These are phyloP conservation scores for Chrysopogon serrulatus DNA, from an alignment of 176 grass and related monocot species.

Conservation along the genomic window DNA sequence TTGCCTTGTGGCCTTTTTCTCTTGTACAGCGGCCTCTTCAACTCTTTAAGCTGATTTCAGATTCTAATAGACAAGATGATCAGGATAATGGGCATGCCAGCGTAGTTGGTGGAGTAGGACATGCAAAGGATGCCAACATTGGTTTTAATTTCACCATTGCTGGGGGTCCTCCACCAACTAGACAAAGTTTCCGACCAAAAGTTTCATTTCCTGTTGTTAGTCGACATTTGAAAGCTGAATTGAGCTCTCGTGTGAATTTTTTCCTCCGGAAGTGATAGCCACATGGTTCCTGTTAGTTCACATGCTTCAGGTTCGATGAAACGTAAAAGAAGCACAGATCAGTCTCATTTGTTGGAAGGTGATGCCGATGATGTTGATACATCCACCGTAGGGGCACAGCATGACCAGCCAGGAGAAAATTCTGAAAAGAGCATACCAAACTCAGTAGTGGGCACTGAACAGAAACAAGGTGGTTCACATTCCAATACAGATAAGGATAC, in stretches of 20 bases:
- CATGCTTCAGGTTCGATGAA: constrained; percentile 43
- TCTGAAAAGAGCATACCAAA: constrained; percentile 27
- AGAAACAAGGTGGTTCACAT: constrained; percentile 11
- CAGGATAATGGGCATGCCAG: constrained; percentile 29
- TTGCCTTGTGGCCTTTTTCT: constrained; percentile 79
- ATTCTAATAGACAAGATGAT: constrained; percentile 54
- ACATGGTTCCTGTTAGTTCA: constrained; percentile 32
- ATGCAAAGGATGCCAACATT: constrained; percentile 40
- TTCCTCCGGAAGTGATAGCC: constrained; percentile 34
- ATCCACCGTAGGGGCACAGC: constrained; percentile 15
- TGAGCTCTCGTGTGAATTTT: constrained; percentile 27
- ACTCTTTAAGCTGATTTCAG: constrained; percentile 66
- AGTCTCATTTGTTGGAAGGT: constrained; percentile 21
- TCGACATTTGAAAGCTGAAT: constrained; percentile 69
- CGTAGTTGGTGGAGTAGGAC: constrained; percentile 30
- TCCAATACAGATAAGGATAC: constrained; percentile 28
- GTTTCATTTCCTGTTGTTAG: constrained; percentile 90
- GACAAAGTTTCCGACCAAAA: constrained; percentile 75
- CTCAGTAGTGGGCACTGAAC: background rate
- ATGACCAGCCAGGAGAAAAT: constrained; percentile 18
- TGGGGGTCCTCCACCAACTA: constrained; percentile 80
- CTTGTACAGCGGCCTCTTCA: constrained; percentile 67
- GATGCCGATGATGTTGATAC: background rate
- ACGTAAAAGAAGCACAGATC: constrained; percentile 71
- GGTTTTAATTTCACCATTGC: constrained; percentile 88